Evolutionary conservation across 768 basidiomycete species (phyloP), one percentile per base, ranked within the genome.

Genomic region (Phylloporus sp.): DNA sequence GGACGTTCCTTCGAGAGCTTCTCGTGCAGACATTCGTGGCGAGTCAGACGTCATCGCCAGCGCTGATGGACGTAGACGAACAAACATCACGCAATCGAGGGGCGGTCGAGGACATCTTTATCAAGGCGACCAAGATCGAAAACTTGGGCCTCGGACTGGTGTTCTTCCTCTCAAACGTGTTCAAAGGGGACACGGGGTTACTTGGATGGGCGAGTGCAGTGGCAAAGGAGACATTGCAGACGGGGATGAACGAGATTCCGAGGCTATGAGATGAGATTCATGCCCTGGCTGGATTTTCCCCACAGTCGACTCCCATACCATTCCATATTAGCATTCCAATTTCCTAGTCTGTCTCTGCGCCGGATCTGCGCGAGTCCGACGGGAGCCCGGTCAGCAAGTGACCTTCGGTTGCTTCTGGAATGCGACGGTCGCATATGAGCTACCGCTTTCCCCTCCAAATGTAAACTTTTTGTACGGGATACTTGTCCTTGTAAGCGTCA

Each of bases 401-500:
- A 18, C 9, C 21, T 24, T 15, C 22, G 46, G 31, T 21, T 32
- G 42, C 49, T 75, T 77, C 43, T 72, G 73, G 59, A 92, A 90
- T 26, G 88, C 89, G 15, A 89, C 76, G 40, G 78, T 88, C 2
- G 86, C 77, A 52, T 77, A 77, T 6, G 74, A 67, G 52, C 82
- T 90, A 3, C 90, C 89, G 31, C 70, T 82, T 46, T 76, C 75
- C n/a, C 90, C 90, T 5, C 86, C 89, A 50, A 85, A 92, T 9
- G 77, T 82, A 63, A 78, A 85, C 13, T 74, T 79, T n/a, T 77
- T 78, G 63, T 90, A 82, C 35, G 79, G 72, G 50, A 90, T 76
- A n/a, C 76, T 75, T 20, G 82, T 90, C 60, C 90, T 91, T 54
- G 18, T 8, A 14, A 13, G 33, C 6, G 44, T 48, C n/a, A 56